A percentile compares a stretch with the other conserved stretches of the same genome.
Conservation (phyloP, 2,329 filamentous ascomycete species). For the Sporothrix sp. region DNA sequence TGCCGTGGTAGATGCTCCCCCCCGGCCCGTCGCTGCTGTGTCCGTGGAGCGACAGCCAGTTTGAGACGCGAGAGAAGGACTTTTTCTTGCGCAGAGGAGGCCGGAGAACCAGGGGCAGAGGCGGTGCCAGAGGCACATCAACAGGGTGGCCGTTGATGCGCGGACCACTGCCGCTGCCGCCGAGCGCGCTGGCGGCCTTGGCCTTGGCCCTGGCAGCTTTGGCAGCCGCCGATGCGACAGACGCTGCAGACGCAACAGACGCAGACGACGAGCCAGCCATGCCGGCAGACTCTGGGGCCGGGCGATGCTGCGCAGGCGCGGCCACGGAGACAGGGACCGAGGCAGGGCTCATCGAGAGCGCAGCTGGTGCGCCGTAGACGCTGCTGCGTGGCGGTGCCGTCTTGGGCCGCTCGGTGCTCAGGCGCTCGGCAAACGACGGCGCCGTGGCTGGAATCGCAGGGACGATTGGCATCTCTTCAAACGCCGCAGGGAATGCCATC, state of each 20-base stretch:
- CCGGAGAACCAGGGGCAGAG: constrained; percentile 48
- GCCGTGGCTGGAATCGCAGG: constrained; percentile 47
- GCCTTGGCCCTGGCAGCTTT: constrained; percentile 9
- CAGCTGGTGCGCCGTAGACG: constrained; percentile 14
- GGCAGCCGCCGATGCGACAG: constrained; percentile 19
- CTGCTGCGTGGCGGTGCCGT: constrained; percentile 24
- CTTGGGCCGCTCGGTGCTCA: constrained; percentile 36
- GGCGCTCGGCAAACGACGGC: constrained; percentile 47
- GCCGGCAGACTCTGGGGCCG: neutral
- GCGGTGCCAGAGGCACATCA: constrained; percentile 39
- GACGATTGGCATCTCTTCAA: constrained; percentile 45
- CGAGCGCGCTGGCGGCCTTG: neutral
- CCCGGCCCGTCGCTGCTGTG: neutral
- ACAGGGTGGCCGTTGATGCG: constrained; percentile 22
- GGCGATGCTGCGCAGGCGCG: neutral
- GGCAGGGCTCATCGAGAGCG: no score
- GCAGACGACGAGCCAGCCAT: neutral
- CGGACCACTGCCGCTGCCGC: constrained; percentile 7
- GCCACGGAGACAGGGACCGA: neutral
- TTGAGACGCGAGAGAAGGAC: constrained; percentile 52
- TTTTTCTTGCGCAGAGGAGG: constrained; percentile 57
- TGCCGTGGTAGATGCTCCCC: no score
- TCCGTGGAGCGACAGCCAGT: constrained; percentile 39
- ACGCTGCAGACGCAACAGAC: constrained; percentile 11
- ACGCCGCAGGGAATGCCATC: constrained; percentile 23